phyloP scores from a whole-genome alignment of 345 rosid species.

The Acer campestre region DNA sequence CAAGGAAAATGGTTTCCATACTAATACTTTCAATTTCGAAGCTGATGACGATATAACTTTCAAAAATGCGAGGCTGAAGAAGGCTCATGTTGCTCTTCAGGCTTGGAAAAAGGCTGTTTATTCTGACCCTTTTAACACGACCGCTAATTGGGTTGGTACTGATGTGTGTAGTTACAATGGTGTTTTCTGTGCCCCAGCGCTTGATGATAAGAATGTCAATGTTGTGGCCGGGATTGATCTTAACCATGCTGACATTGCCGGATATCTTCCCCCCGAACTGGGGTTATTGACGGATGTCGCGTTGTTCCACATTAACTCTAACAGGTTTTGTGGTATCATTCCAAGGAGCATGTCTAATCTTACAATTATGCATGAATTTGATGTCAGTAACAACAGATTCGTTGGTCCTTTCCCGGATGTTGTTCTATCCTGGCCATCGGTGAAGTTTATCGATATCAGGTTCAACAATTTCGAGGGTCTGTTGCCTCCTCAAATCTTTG shows the following conservation, averaged over 20 bases:
- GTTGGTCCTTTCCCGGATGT: constrained; percentile 72
- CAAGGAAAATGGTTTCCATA: constrained; percentile 41
- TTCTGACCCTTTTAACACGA: constrained; percentile 75
- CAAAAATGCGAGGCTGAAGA: constrained; percentile 56
- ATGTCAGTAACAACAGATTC: constrained; percentile 81
- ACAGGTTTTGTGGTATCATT: constrained; percentile 79
- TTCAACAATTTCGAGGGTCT: constrained; percentile 78
- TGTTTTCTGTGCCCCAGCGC: constrained; percentile 68
- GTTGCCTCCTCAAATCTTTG: constrained; percentile 56
- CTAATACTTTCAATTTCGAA: constrained; percentile 30
- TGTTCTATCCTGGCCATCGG: constrained; percentile 52
- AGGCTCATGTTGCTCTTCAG: constrained; percentile 70
- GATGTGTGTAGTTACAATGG: constrained; percentile 70
- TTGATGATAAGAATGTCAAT: constrained; percentile 47
- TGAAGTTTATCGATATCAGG: constrained; percentile 62
- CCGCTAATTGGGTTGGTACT: constrained; percentile 71
- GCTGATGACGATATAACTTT: constrained; percentile 40
- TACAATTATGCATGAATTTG: constrained; percentile 68
- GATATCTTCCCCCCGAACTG: constrained; percentile 68
- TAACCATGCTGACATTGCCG: constrained; percentile 81
- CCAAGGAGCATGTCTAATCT: constrained; percentile 58
- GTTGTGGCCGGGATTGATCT: constrained; percentile 77
- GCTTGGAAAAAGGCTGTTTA: constrained; percentile 74
- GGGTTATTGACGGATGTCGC: constrained; percentile 66
- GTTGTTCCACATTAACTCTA: constrained; percentile 68